These are phyloP conservation scores for Psilocybe sp. DNA, from an alignment of 768 basidiomycete genomes.

Conservation along the genomic window DNA sequence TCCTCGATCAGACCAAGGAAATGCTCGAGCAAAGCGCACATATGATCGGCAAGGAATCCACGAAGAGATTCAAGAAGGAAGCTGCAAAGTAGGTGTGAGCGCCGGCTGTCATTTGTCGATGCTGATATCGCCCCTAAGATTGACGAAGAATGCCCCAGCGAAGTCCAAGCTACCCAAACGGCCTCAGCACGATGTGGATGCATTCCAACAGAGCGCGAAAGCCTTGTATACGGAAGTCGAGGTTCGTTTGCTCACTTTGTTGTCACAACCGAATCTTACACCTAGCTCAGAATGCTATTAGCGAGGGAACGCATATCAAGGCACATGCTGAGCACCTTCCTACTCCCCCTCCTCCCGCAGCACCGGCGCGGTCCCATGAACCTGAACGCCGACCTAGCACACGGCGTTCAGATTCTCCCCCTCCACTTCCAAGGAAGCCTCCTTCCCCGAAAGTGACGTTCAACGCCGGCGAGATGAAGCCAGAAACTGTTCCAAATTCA, in stretches of 20 bases:
- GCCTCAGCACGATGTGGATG: constrained; percentile 13
- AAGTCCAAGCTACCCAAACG: constrained; percentile 24
- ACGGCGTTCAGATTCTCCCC: constrained; percentile 21
- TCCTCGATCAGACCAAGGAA: constrained; percentile 22
- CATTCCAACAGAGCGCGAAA: constrained; percentile 20
- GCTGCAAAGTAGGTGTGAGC: constrained; percentile 22
- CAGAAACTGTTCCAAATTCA: constrained; percentile 11
- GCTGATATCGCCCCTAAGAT: constrained; percentile 4
- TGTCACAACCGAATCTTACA: neutral
- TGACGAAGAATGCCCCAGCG: constrained; percentile 23
- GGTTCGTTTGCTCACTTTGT: constrained; percentile 5
- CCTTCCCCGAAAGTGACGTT: constrained; percentile 25
- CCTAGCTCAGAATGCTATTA: neutral
- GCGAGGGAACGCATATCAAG: neutral
- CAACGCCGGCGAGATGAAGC: constrained; percentile 18
- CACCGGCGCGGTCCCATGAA: constrained; percentile 8
- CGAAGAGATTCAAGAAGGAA: constrained; percentile 23
- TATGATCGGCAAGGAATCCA: constrained; percentile 20
- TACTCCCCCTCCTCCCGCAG: constrained; percentile 8
- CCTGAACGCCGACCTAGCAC: constrained; percentile 8
- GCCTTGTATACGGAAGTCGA: constrained; percentile 22
- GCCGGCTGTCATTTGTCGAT: neutral
- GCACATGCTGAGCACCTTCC: constrained; percentile 22
- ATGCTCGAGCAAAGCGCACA: constrained; percentile 19
- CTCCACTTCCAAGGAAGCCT: constrained; percentile 21